Evolutionary conservation across 768 basidiomycete genomes (phyloP), one percentile per base, ranked within the genome.

Genomic region (Cubamyces sp.): DNA sequence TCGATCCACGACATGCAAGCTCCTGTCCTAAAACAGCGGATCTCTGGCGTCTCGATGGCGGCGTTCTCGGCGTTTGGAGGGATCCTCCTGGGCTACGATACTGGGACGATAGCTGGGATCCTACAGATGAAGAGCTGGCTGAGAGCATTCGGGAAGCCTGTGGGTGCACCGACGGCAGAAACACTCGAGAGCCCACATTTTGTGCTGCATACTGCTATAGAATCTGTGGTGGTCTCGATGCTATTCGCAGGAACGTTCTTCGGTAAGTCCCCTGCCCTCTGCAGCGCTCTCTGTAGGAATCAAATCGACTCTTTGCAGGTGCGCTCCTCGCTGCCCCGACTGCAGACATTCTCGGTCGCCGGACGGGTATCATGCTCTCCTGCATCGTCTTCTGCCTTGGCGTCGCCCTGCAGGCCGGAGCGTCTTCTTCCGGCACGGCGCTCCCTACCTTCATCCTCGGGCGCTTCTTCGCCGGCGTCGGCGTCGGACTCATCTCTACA

Each of bases 201-300:
- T 11, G 34, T 34, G 6, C 75, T 87, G 60, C 30, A 74, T 7
- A 77, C 82, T 28, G 69, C 82, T 18, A 64, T 75, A 55, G 71
- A 75, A 63, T 85, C 84, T 3, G 77, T 85, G 66, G 76, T 87
- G 78, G 70, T 80, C 45, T 86, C 85, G 43, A 89, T 91, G 68
- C 84, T 92, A 28, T 92, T 91, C 3, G 90, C 88, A 5, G 93
- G 92, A 61, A 94, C 92, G n/a, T 92, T 94, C 79, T 85, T 91
- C 64, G 91, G 74, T 72, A 43, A 57, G 64, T 34, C 46, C 39
- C 61, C 4, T 19, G 6, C 14, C 23, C 7, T 18, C 19, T 9
- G 18, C 5, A 18, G n/a, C 15, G n/a, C 18, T 43, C 26, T 3
- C 12, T 14, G n/a, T 18, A 7, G n/a, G 3, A 25, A 9, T 23